Evolutionary conservation across 225 moss, liverwort and hornwort species (phyloP), one percentile per base, ranked within the genome.

Genomic region (Sphagnum tenellum): DNA sequence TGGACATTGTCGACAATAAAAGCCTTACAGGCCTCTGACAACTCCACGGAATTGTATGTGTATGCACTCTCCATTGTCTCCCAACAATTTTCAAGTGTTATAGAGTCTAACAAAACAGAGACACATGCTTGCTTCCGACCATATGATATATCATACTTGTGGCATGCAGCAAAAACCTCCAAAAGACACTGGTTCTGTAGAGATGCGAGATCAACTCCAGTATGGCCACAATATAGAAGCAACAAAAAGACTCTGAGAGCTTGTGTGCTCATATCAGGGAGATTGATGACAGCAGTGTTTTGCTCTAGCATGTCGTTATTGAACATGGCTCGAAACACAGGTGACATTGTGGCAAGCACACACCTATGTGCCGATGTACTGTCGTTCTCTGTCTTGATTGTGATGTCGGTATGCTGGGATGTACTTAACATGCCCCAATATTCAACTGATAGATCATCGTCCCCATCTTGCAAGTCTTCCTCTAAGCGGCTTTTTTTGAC

Each of bases 251-350:
- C 55, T 66, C 55, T 55, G 10, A 66, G 55, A 66, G 54, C 66
- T 8, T 44, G 46, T 45, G 66, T 56, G 66, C 55, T 54, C 44
- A 66, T 66, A 55, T 66, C 66, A 2, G 45, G 12, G 46, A 66
- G 14, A 50, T 44, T 56, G 46, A 66, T 53, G 10, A 54, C 45
- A 7, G 66, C 8, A 29, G 66, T 52, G 7, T 14, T 66, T 45
- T 66, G 66, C 66, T 66, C 66, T 56, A 54, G 66, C 66, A 66
- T 66, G 5, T 56, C 46, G 47, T 44, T 45, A 12, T 44, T 66
- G 56, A 66, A 66, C 66, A 66, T 66, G 66, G 66, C 66, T 11
- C 53, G 54, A 29, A 64, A 64, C 50, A 64, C 64, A 8, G 64
- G 64, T 10, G 64, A 64, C 64, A 64, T 50, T n/a, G 53, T 54